Evolutionary conservation across 805 yeast genomes (phyloP), one percentile per base, ranked within the genome.

Genomic region (Cyberlindnera xishuangbannaensis): DNA sequence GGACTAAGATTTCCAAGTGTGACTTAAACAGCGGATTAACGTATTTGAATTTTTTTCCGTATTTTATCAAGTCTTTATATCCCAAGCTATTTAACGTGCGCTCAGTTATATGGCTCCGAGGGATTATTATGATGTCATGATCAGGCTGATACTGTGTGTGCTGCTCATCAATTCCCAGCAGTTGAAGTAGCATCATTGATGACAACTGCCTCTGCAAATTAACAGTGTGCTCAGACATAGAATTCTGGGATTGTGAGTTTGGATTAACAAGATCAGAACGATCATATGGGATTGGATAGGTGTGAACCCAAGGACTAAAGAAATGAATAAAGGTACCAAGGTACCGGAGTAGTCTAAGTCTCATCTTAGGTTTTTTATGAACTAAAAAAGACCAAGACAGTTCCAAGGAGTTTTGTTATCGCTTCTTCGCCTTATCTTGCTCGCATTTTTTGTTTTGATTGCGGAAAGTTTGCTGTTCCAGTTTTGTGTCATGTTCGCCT

Each of bases 91-190:
- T 46, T 29, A 53, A 44, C 2, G 45, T 36, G 3, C 44, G 44
- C 13, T 46, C 37, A 14, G 36, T 48, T 15, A 58, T 43, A 3
- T 55, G 43, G 20, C 43, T 43, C 18, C 50, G 48, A 14, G 62
- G 61, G n/a, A 59, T 31, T 14, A 59, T 37, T 7, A 53, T 24
- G 5, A 57, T 33, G 25, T 53, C 53, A 15, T 54, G 43, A 12
- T 33, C 35, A 3, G 29, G 27, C 4, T 34, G 21, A 22, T 28
- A 31, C 16, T 14, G 18, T n/a, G 23, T 23, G 17, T 17, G 16
- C 29, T 4, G 15, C 5, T 9, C 16, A 17, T 12, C 27, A 23
- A 13, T 15, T 19, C n/a, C n/a, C n/a, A n/a, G n/a, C n/a, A n/a
- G n/a, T n/a, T n/a, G n/a, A n/a, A 19, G 26, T 23, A 32, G 23